Percentiles rank a stretch among this genome's conserved stretches.
phyloP scores from a whole-genome alignment of 2,329 filamentous ascomycete species.

The Trichoderma koningii region DNA sequence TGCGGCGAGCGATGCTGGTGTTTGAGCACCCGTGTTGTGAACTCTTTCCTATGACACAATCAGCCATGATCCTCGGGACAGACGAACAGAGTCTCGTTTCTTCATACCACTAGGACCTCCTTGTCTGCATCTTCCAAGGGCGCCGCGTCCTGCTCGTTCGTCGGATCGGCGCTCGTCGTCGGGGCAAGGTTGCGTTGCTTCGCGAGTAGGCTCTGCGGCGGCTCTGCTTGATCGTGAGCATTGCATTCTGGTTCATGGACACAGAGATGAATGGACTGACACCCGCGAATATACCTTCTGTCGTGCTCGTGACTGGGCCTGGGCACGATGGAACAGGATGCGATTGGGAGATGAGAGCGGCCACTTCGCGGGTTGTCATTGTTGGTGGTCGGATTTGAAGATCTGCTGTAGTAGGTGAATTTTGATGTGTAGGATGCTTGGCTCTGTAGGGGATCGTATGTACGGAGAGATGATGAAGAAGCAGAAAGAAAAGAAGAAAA shows the following conservation, averaged over 20 bases:
- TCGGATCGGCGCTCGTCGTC: constrained; percentile 27
- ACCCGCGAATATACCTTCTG: background rate
- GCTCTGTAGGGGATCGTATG: background rate
- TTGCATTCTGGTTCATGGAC: background rate
- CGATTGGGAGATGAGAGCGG: background rate
- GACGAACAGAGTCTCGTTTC: rapidly evolving
- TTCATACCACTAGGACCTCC: background rate
- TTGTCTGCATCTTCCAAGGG: background rate
- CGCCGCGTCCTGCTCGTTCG: background rate
- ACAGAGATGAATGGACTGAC: background rate
- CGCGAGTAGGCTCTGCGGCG: constrained; percentile 34
- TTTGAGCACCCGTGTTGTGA: constrained; percentile 33
- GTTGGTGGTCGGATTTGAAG: background rate
- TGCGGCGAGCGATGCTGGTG: constrained; percentile 33
- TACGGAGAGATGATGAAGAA: background rate
- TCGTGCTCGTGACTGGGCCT: constrained; percentile 4
- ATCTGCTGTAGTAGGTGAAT: background rate
- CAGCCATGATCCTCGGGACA: background rate
- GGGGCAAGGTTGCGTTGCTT: constrained; percentile 34
- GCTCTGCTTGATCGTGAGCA: background rate
- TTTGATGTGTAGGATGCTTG: background rate
- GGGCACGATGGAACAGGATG: background rate
- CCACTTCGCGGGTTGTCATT: constrained; percentile 1
- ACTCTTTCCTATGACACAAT: constrained; percentile 32
- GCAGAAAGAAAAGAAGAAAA: background rate